A percentile compares a stretch with the other conserved stretches of the same genome.
Evolutionary conservation across 2,329 filamentous ascomycete genomes (phyloP).

Genomic region (Fusarium dlaminii): DNA sequence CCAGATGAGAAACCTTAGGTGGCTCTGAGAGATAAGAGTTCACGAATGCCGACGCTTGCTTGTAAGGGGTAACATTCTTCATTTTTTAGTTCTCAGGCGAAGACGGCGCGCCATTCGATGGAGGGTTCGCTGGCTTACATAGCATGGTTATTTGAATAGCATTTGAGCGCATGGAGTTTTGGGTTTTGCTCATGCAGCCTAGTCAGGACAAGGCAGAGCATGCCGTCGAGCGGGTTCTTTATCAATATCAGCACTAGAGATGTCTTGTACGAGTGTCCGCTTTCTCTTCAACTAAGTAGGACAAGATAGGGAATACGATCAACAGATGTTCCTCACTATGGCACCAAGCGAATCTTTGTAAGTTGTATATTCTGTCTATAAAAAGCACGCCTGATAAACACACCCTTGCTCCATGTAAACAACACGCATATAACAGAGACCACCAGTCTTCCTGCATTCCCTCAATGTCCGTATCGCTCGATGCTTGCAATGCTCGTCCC

Average conservation of each 20-base stretch:
- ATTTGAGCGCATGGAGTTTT: constrained; percentile 30
- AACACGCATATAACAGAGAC: constrained; percentile 24
- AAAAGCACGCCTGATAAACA: constrained; percentile 24
- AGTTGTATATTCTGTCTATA: constrained; percentile 19
- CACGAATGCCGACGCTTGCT: not conserved
- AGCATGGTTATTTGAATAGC: constrained; percentile 15
- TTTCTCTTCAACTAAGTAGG: not conserved
- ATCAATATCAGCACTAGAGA: not conserved
- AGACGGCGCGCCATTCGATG: not conserved
- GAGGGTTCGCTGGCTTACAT: not conserved
- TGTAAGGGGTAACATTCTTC: not conserved
- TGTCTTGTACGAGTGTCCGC: not conserved
- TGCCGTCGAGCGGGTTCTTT: not conserved
- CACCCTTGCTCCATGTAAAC: constrained; percentile 30
- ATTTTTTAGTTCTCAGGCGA: not conserved
- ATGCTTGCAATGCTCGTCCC: constrained; percentile 12
- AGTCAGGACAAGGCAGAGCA: not conserved
- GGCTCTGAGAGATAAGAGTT: not conserved
- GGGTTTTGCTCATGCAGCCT: not conserved
- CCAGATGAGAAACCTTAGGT: constrained; percentile 34
- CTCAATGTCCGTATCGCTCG: constrained; percentile 14
- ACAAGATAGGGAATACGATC: not conserved
- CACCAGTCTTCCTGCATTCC: constrained; percentile 16
- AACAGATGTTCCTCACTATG: not conserved
- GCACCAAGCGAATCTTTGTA: not conserved